phyloP scores from a whole-genome alignment of 2,329 filamentous ascomycete genomes.

The Byssothecium circinans region DNA sequence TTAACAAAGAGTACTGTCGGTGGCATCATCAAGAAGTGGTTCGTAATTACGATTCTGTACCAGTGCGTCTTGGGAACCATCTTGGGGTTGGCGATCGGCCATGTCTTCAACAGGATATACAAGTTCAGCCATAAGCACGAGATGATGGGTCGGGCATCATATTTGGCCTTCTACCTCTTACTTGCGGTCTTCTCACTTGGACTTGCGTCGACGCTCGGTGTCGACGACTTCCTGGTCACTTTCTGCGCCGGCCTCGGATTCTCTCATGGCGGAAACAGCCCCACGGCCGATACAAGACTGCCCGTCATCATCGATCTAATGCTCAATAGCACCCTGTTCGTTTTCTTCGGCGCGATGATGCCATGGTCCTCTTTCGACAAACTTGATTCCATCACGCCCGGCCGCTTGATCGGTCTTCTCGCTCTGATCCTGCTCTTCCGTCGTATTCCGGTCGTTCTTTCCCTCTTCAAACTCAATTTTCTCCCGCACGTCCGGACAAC shows the following conservation, averaged over 20 bases:
- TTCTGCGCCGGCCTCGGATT: constrained; percentile 60
- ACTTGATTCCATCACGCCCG: constrained; percentile 43
- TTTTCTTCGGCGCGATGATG: constrained; percentile 59
- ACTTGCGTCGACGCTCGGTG: constrained; percentile 54
- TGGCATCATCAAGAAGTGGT: constrained; percentile 53
- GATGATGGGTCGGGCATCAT: constrained; percentile 54
- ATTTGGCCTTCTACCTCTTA: constrained; percentile 60
- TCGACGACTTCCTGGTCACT: constrained; percentile 60
- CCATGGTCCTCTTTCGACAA: constrained; percentile 52
- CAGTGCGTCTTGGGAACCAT: constrained; percentile 55
- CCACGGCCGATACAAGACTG: constrained; percentile 49
- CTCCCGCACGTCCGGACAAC: constrained; percentile 54
- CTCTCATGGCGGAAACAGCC: constrained; percentile 57
- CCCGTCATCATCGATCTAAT: constrained; percentile 58
- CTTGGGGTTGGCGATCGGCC: constrained; percentile 53
- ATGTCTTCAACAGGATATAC: constrained; percentile 51
- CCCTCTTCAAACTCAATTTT: constrained; percentile 47
- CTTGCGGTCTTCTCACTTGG: constrained; percentile 57
- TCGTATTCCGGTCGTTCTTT: constrained; percentile 55
- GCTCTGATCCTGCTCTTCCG: constrained; percentile 55
- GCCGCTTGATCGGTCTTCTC: constrained; percentile 50
- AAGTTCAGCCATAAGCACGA: constrained; percentile 49
- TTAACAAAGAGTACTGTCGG: constrained; percentile 44
- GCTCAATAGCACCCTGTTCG: constrained; percentile 58
- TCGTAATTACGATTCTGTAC: constrained; percentile 58